phyloP scores from a whole-genome alignment of 176 grass and related monocot genomes.

The Panicum miliaceum region DNA sequence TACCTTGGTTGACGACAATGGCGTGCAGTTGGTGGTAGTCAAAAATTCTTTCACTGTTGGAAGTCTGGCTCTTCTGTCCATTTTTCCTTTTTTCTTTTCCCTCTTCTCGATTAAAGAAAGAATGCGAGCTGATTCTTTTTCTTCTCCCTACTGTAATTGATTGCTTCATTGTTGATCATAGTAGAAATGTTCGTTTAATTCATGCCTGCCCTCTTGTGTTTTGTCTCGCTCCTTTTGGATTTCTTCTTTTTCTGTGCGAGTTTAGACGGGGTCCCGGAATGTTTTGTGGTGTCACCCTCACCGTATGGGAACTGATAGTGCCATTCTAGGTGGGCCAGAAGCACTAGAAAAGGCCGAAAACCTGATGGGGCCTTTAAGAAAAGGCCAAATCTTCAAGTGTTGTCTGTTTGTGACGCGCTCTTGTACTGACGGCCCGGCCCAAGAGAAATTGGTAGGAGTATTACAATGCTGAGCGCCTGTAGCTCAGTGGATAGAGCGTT shows the following conservation, averaged over 20 bases:
- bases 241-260: not conserved
- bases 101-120: slow-evolving; percentile 50
- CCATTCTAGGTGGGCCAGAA: not conserved
- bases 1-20: slow-evolving; percentile 31
- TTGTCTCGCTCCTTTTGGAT: no score
- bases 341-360: slow-evolving; percentile 1
- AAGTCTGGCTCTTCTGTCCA: slow-evolving; percentile 7
- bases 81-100: slow-evolving; percentile 20
- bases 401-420: not conserved
- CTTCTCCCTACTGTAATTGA: slow-evolving; percentile 55
- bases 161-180: slow-evolving; percentile 76
- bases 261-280: not conserved
- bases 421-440: slow-evolving; percentile 27
- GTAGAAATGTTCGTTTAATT: slow-evolving; percentile 48
- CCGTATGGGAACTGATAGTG: not conserved
- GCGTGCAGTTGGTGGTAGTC: slow-evolving; percentile 24
- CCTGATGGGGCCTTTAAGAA: not conserved
- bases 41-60: slow-evolving; percentile 14
- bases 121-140: slow-evolving; percentile 60
- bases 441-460: not conserved
- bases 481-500: slow-evolving; percentile 99
- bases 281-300: not conserved
- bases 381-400: slow-evolving; percentile 22
- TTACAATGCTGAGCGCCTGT: slow-evolving; percentile 58
- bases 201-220: not conserved